Evolutionary conservation across 2,329 filamentous ascomycete genomes (phyloP).

Genomic region (Fusarium palustre): DNA sequence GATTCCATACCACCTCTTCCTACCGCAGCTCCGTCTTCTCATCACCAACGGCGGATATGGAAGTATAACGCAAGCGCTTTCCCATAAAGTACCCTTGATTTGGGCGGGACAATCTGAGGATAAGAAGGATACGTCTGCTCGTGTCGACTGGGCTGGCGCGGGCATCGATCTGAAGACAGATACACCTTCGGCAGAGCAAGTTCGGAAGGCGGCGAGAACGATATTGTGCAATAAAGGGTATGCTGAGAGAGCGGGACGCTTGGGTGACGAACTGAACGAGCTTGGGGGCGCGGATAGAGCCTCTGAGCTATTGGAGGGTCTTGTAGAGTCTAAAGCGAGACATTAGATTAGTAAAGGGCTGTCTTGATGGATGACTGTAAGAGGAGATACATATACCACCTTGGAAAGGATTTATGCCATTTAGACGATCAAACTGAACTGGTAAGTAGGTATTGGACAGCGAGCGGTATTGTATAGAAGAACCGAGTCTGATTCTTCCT

Average conservation of each 20-base stretch:
- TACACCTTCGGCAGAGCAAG: slow-evolving; percentile 45
- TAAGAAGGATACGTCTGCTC: slow-evolving; percentile 53
- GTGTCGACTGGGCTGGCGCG: slow-evolving; percentile 49
- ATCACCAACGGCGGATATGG: slow-evolving; percentile 55
- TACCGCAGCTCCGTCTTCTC: slow-evolving; percentile 51
- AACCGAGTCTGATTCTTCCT: neutral
- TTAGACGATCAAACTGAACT: neutral
- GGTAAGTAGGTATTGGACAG: neutral
- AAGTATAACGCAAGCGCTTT: slow-evolving; percentile 53
- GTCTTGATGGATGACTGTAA: neutral
- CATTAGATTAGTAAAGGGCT: neutral
- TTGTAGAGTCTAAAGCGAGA: slow-evolving; percentile 15
- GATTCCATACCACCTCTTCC: slow-evolving; percentile 53
- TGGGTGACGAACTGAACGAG: slow-evolving; percentile 46
- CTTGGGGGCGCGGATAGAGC: slow-evolving; percentile 46
- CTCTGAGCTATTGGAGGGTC: slow-evolving; percentile 48
- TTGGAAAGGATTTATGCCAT: neutral
- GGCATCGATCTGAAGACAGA: slow-evolving; percentile 55
- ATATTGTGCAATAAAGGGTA: slow-evolving; percentile 46
- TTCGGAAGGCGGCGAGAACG: slow-evolving; percentile 42
- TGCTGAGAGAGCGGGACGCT: slow-evolving; percentile 34
- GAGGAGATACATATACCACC: neutral
- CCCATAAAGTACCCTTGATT: slow-evolving; percentile 51
- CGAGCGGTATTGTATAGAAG: neutral
- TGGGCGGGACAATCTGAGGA: slow-evolving; percentile 54